Base-by-base conservation (phyloP, 805 yeast species). In the Wickerhamiella occidentalis region DNA sequence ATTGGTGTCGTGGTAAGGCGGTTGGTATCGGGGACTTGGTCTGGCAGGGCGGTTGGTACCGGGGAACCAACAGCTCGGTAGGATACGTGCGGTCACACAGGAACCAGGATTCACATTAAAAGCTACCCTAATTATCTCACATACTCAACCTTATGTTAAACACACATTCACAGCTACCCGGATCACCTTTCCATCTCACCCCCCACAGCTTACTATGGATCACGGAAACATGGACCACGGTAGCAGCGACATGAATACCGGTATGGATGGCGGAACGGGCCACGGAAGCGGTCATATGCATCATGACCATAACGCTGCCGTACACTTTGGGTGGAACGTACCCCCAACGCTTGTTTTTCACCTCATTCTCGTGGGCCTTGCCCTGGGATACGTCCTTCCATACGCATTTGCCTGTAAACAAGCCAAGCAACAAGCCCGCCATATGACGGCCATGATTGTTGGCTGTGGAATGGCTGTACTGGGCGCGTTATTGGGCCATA, bases 301-400 rank as follows among this genome's bases (percentile, higher is more conserved):
- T 26, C 54, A 51, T 40, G 51, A 51, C 35, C 54, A 51, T 36
- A 38, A 38, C 22, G 50, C 46, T 9, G 54, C 56, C 5, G 57
- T 58, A 17, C 42, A 48, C 21, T 50, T 58, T 42, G 51, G 51
- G 15, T 44, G 52, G 47, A 33, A 30, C 17, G 38, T 58, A 15
- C 49, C 60, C 6, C 42, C 50, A 15, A 52, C 52, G 19, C 54
- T 52, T 49, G 54, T 51, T 40, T 51, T 62, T 12, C 72, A 68
- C 47, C 63, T 69, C 17, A 49, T 57, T 13, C 47, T 67, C 23
- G 62, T 67, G 61, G 55, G 57, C 33, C 17, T 65, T 11, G 58
- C 73, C 21, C 64, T 68, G 51, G 73, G 70, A 4, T 44, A 69
- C 25, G 47, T 68, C 12, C 64, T 67, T 52, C 73, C 73, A 7